Base-by-base conservation (phyloP, 176 grass and related monocot species). In the Stipa capillata region DNA sequence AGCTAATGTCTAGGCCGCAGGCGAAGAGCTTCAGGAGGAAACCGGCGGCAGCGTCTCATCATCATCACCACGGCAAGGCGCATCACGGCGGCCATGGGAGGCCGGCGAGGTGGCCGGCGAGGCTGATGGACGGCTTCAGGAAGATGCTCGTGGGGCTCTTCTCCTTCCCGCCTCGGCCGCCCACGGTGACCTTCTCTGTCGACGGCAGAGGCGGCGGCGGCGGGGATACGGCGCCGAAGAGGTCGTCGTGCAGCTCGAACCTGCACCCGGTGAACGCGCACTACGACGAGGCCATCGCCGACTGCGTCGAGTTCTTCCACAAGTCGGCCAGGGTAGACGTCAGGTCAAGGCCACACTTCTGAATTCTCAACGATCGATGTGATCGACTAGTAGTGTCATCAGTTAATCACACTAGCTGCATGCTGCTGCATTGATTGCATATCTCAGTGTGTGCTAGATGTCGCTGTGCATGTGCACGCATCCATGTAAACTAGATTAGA, bases 271-370 rank as follows among this genome's bases (percentile, higher is more conserved):
- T 90, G 49, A 89, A 91, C 68, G 51, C 85, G 17, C 94, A 97
- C 80, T 94, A 97, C 53, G 86, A 97, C 49, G 91, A 97, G 89
- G 94, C 94, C 34, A 97, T 97, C 74, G 69, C 94, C 17, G 94
- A 97, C 74, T 97, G 89, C 73, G 86, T 97, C 39, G 89, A 97
- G 81, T 97, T 97, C 91, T 85, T 97, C 73, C 89, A 91, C 81
- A 88, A 61, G 69, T 97, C 91, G 1, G 83, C 83, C 21, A 63
- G 82, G 63, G 61, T 89, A 15, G 87, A 89, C 82, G 54, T 85
- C 82, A 63, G 87, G 62, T 80, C 81, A 34, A 17, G 79, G 85
- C 79, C 79, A 23, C 75, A 88, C 13, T 53, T 74, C 20, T 61
- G 59, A 72, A 16, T 25, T 24, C 41, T 16, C 6, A 4, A 25